Conservation (phyloP, 805 yeast genomes). For the Metschnikowia kunwiensis region DNA sequence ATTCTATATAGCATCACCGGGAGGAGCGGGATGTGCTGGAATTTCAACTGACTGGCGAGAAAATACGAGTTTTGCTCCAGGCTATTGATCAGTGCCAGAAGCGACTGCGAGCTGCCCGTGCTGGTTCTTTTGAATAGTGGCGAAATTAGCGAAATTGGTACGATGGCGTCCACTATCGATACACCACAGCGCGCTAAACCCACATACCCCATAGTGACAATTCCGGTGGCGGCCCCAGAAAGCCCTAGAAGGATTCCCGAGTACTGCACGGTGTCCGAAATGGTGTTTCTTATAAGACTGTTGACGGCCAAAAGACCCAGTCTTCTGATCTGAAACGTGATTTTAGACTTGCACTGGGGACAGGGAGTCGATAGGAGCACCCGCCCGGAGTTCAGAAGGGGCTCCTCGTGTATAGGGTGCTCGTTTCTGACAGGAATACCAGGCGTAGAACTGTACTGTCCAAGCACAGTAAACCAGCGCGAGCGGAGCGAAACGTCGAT, state of each 20-base stretch:
- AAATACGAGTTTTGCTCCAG: neutral
- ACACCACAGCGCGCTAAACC: conserved; percentile 38
- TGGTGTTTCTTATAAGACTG: conserved; percentile 15
- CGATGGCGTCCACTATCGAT: conserved; percentile 34
- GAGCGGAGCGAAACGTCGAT: conserved; percentile 2
- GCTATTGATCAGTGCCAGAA: conserved; percentile 1
- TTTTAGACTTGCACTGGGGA: conserved; percentile 40
- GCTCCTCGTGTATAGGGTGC: neutral
- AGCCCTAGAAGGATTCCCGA: conserved; percentile 33
- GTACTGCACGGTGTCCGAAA: conserved; percentile 26
- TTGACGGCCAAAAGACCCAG: conserved; percentile 26
- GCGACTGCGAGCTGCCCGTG: conserved; percentile 7
- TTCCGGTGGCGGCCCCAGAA: conserved; percentile 41
- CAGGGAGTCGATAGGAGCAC: conserved; percentile 28
- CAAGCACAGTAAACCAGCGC: conserved; percentile 5
- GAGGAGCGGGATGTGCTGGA: conserved; percentile 36
- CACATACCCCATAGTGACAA: conserved; percentile 37
- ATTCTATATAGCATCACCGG: conserved; percentile 39
- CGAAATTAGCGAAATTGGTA: conserved; percentile 34
- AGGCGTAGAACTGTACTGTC: neutral
- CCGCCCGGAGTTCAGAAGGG: neutral
- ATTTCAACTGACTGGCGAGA: conserved; percentile 32
- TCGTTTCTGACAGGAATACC: neutral
- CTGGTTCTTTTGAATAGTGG: conserved; percentile 14
- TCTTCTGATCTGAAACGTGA: conserved; percentile 31